These are phyloP conservation scores for Fusarium sp. DNA, from an alignment of 2,329 filamentous ascomycete species.

Conservation along the genomic window DNA sequence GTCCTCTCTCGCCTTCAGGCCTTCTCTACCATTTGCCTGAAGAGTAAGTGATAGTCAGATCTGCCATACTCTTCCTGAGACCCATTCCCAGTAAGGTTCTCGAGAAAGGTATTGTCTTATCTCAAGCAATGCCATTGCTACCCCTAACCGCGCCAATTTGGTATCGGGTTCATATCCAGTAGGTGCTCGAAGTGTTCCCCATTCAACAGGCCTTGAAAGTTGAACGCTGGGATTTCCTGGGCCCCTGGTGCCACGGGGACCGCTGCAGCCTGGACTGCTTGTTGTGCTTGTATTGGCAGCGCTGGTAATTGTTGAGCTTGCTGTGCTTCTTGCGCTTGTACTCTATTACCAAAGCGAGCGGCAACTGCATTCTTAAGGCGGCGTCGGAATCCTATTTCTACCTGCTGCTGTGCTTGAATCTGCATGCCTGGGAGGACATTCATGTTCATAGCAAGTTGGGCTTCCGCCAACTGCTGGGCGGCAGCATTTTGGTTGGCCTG, in stretches of 20 bases:
- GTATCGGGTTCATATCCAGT: background rate
- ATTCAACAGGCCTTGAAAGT: background rate
- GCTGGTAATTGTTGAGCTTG: background rate
- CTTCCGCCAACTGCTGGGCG: background rate
- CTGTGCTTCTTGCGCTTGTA: background rate
- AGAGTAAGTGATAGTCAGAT: background rate
- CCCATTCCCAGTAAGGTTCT: background rate
- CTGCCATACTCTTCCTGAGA: background rate
- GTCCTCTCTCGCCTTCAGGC: background rate
- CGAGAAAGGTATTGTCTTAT: background rate
- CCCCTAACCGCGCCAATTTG: background rate
- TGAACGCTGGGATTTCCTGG: background rate
- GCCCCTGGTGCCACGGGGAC: background rate
- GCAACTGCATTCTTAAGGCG: constrained; percentile 6
- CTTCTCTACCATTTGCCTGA: background rate
- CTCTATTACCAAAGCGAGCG: background rate
- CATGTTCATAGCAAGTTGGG: background rate
- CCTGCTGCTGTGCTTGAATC: background rate
- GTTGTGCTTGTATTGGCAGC: background rate
- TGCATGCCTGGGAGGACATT: background rate
- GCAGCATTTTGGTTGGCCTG: background rate
- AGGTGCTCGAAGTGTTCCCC: background rate
- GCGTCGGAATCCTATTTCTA: background rate
- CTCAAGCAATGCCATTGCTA: background rate
- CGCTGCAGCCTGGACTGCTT: background rate